Conservation (phyloP, 371 early-diverging fungal genomes). For the Rhizoclosmatium hyalinum region DNA sequence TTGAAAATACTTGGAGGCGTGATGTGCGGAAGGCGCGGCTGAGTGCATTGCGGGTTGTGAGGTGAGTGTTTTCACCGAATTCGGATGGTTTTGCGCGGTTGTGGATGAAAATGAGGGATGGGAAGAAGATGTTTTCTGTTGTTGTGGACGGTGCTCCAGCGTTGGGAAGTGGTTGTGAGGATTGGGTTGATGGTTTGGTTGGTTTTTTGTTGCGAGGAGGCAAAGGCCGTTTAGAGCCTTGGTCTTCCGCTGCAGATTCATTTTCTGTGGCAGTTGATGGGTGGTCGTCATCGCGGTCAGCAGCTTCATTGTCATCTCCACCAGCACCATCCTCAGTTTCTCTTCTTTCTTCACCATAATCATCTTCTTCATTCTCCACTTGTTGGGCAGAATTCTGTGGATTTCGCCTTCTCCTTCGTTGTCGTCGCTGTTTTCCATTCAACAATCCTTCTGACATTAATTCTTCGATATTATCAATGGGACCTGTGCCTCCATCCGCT, state of each 20-base stretch:
- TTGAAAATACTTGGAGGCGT: slow-evolving; percentile 16
- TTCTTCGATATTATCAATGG: not conserved
- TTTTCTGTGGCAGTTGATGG: slow-evolving; percentile 1
- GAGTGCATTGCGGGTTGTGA: slow-evolving; percentile 1
- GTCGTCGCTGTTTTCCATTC: slow-evolving; percentile 5
- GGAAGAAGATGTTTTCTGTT: slow-evolving; percentile 29
- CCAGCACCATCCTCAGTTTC: slow-evolving; percentile 3
- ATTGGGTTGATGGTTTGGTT: not conserved
- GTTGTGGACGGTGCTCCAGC: not conserved
- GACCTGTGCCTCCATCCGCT: slow-evolving; percentile 17
- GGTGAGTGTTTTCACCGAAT: slow-evolving; percentile 23
- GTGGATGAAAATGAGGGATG: slow-evolving; percentile 31
- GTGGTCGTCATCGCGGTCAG: not conserved
- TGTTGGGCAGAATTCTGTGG: not conserved
- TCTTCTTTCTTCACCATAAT: not conserved
- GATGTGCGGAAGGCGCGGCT: slow-evolving; percentile 25
- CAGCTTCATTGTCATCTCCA: slow-evolving; percentile 1
- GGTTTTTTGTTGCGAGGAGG: not conserved
- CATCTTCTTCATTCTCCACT: not conserved
- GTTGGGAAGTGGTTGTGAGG: not conserved
- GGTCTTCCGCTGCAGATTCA: not conserved
- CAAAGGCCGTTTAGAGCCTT: not conserved
- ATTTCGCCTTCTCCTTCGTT: slow-evolving; percentile 8
- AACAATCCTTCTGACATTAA: not conserved
- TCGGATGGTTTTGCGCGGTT: slow-evolving; percentile 31